phyloP scores from a whole-genome alignment of 202 grass and related monocot genomes.

The Musa balbisiana region DNA sequence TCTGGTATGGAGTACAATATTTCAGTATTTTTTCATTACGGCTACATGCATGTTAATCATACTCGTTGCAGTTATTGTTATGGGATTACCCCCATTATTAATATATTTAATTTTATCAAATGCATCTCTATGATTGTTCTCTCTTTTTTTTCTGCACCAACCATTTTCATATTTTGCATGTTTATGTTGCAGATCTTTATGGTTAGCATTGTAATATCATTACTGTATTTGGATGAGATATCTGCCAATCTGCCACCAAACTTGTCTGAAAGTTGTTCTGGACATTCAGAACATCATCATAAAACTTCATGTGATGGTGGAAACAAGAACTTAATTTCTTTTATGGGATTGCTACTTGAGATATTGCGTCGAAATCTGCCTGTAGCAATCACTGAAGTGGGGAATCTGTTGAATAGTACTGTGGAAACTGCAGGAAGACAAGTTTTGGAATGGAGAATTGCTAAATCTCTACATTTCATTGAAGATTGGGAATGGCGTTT shows the following conservation, averaged over 20 bases:
- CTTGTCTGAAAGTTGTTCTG: conserved; percentile 23
- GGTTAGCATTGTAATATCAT: conserved; percentile 68
- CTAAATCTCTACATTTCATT: conserved; percentile 57
- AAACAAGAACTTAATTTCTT: conserved; percentile 50
- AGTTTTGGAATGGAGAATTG: conserved; percentile 79
- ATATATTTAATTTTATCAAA: neutral
- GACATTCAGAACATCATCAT: conserved; percentile 28
- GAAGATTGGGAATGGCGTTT: conserved; percentile 82
- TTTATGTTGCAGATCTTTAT: conserved; percentile 65
- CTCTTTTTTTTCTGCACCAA: neutral
- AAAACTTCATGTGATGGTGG: conserved; percentile 41
- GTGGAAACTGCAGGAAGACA: conserved; percentile 46
- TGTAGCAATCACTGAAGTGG: conserved; percentile 36
- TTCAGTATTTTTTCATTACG: too few relatives aligned
- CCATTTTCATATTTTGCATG: conserved; percentile 19
- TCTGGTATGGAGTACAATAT: too few relatives aligned
- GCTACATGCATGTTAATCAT: neutral
- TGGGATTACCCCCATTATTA: neutral
- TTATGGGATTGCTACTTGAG: conserved; percentile 62
- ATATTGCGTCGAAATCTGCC: conserved; percentile 54
- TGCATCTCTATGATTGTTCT: neutral
- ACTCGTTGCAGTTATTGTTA: neutral
- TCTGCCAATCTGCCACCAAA: conserved; percentile 40
- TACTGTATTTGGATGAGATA: conserved; percentile 65
- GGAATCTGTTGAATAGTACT: conserved; percentile 36